phyloP scores from a whole-genome alignment of 306 rosid species.

The Sophora flavescens region DNA sequence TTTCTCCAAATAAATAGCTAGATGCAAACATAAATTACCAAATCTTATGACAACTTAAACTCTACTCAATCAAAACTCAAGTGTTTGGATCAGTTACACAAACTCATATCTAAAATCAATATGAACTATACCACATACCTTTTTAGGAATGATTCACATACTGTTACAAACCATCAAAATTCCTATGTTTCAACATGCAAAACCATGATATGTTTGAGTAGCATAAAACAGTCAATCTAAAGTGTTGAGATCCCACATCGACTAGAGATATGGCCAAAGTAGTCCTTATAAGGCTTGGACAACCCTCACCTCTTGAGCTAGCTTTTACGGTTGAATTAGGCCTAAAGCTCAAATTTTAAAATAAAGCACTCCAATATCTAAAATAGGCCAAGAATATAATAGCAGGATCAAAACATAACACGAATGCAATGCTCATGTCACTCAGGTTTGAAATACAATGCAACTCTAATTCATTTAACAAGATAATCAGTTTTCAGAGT shows the following conservation, averaged over 20 bases:
- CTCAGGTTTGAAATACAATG: slow-evolving; percentile 33
- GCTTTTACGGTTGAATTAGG: too few species aligned
- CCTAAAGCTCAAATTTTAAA: too few species aligned
- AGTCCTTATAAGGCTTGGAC: too few species aligned
- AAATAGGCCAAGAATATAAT: slow-evolving; percentile 32
- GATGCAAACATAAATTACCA: slow-evolving; percentile 30
- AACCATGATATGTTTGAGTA: slow-evolving; percentile 13
- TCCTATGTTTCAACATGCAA: slow-evolving; percentile 21
- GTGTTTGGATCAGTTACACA: too few species aligned
- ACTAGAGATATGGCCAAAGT: too few species aligned
- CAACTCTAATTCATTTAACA: slow-evolving; percentile 26
- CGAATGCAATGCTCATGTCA: slow-evolving; percentile 37
- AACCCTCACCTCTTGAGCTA: too few species aligned
- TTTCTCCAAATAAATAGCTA: slow-evolving; percentile 17
- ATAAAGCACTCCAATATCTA: slow-evolving; percentile 40
- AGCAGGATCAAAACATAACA: slow-evolving; percentile 37
- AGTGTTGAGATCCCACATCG: too few species aligned
- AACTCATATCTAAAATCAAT: too few species aligned
- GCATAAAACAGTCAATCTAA: slow-evolving; percentile 33
- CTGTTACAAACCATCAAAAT: slow-evolving; percentile 40
- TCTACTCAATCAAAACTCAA: slow-evolving; percentile 1
- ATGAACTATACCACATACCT: not conserved
- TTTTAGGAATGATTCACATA: slow-evolving; percentile 4
- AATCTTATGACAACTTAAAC: slow-evolving; percentile 26
- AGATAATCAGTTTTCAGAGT: slow-evolving; percentile 29